phyloP scores from a whole-genome alignment of 2,329 filamentous ascomycete species.

The Diplodia corticola region DNA sequence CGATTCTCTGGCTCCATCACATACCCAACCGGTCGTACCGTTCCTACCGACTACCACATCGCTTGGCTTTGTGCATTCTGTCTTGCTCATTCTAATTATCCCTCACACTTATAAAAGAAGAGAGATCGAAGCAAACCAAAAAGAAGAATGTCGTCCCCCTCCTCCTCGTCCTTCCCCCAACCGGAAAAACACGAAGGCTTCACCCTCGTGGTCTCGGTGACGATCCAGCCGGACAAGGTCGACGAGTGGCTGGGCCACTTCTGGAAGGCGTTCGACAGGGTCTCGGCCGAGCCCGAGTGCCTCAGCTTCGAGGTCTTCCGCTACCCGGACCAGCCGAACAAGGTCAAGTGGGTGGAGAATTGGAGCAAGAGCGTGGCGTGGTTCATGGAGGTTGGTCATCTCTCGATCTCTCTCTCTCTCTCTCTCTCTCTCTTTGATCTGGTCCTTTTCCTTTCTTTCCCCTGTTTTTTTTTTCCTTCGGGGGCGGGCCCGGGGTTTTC shows the following conservation, averaged over 20 bases:
- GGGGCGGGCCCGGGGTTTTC: too few relatives aligned
- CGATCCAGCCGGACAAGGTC: conserved; percentile 5
- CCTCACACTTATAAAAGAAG: not conserved
- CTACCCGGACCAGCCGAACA: not conserved
- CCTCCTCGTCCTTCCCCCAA: not conserved
- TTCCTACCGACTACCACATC: too few relatives aligned
- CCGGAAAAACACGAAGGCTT: not conserved
- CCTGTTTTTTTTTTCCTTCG: not conserved
- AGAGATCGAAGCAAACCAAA: not conserved
- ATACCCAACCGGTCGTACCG: too few relatives aligned
- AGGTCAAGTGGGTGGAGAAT: conserved; percentile 17
- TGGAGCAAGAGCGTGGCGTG: not conserved
- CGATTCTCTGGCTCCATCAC: too few relatives aligned
- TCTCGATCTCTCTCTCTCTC: not conserved
- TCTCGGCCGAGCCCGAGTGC: conserved; percentile 8
- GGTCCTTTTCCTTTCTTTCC: not conserved
- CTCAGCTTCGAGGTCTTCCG: conserved; percentile 14
- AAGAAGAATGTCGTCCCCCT: not conserved
- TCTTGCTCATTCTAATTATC: not conserved
- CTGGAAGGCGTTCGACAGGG: not conserved
- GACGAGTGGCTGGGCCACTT: conserved; percentile 3
- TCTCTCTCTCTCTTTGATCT: not conserved
- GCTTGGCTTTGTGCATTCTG: not conserved
- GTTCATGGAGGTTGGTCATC: conserved; percentile 9
- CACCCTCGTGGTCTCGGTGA: not conserved